Evolutionary conservation across 1,284 basidiomycete species (phyloP), one percentile per base, ranked within the genome.

Genomic region (Phenoliferia sp.): DNA sequence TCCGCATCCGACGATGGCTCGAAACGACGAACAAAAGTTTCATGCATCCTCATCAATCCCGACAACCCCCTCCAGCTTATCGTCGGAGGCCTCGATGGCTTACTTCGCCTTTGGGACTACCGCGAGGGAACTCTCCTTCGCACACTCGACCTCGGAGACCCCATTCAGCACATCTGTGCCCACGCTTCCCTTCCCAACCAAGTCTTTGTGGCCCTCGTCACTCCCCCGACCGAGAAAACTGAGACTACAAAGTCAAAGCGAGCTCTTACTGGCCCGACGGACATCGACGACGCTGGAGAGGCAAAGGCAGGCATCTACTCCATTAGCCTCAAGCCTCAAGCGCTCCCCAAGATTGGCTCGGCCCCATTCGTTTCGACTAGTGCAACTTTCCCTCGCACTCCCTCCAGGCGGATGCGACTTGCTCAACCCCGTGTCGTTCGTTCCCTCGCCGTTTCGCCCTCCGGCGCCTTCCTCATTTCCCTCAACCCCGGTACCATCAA

Each of bases 61-160:
- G 84, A 87, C 71, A 97, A 97, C 79, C 83, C 87, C 22, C 90
- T 94, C 69, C 95, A 98, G 78, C 81, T 98, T 66, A 86, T 97
- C 73, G 93, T 92, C 12, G 87, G 87, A 35, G 92, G 92, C 2
- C 78, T 88, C 63, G 90, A 94, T 75, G 95, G 94, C 16, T 85
- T 84, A 32, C 80, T 98, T 72, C 87, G 91, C 78, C 82, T 95
- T 16, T 98, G 95, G 95, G 93, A 98, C 80, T 95, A 90, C 78
- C 82, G 95, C 62, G 94, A 97, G 71, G 94, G 88, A 1, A 82
- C 84, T 3, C 81, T 96, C 19, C 82, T 97, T 64, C 86, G 88
- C 70, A 89, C 87, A 1, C 84, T 94, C 65, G 82, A 85, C 67
- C 76, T 90, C 55, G 84, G 83, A 54, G 85, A 88, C 67, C 86